Percentiles rank a stretch among this genome's conserved stretches.
Conservation (phyloP, 2,329 filamentous ascomycete species). For the Cordyceps tenuipes region DNA sequence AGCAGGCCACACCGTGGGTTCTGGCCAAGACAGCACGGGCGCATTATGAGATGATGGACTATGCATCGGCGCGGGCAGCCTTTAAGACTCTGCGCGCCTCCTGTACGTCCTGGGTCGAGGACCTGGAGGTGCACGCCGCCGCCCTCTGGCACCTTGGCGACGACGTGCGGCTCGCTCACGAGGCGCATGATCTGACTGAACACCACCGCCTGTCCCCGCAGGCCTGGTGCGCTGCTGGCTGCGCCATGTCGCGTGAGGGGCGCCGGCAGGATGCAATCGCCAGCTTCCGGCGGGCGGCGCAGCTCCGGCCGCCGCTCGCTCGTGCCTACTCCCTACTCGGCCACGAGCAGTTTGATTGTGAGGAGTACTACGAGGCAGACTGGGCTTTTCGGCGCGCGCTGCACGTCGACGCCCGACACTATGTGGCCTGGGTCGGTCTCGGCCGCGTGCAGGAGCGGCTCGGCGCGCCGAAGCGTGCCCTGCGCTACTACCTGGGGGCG, state of each 20-base stretch:
- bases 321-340: neutral
- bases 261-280: neutral
- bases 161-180: neutral
- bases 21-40: neutral
- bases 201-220: neutral
- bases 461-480: neutral
- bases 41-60: neutral
- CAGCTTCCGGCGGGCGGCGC: neutral
- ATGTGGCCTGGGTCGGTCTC: neutral
- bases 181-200: neutral
- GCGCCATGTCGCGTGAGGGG: neutral
- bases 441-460: neutral
- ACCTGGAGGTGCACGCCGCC: neutral
- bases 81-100: neutral
- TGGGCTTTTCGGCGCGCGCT: neutral
- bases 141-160: neutral
- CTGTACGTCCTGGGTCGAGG: neutral
- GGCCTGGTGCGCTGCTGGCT: neutral
- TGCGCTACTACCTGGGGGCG: neutral
- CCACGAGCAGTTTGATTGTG: neutral
- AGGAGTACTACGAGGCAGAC: neutral
- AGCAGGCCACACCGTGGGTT: neutral
- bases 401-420: neutral
- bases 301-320: neutral
- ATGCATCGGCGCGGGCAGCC: neutral